Evolutionary conservation across 2,329 filamentous ascomycete genomes (phyloP), one percentile per base, ranked within the genome.

Genomic region (Botrytis deweyae): DNA sequence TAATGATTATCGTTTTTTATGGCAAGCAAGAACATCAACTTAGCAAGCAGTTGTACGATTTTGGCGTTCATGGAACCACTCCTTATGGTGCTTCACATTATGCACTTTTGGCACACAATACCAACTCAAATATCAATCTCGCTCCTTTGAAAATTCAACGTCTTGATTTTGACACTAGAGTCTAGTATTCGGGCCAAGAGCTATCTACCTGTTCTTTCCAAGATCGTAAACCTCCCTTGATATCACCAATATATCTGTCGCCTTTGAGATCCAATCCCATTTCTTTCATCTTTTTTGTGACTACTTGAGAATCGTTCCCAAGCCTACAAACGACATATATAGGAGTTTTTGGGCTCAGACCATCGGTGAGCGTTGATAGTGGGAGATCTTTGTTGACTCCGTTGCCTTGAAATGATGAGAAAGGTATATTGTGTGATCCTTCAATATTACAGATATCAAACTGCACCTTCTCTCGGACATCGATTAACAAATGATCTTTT

Each of bases 401-500:
- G 79, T 77, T 75, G 76, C 6, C 79, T 75, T 44, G 76, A 25
- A 89, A 83, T 0, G 82, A 85, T 20, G 89, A 92, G 79, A 91
- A 92, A 0, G 89, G 92, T 0, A 94, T 81, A 77, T 94, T 98
- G 69, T 97, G 83, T 40, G 93, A 93, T 0, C 92, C 92, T 0
- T 90, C 85, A 12, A 99, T 85, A 75, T 87, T 90, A 76, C 92
- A 94, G 63, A 98, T 90, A 25, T 92, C 91, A 77, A 93, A 98
- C 75, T 97, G 93, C 42, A 94, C 92, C 78, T 89, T 89, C 78
- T 97, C 94, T 3, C 96, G 87, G 1, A 97, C 94, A 77, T 98
- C 96, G 3, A 98, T 82, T 3, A 98, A 83, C 1, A 93, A 80
- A 71, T 91, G 89, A 3, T 80, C 77, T 73, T 73, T 75, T 55